A percentile compares a stretch with the other conserved stretches of the same genome.
Conservation (phyloP, 257 asterid species). For the Solanum etuberosum region DNA sequence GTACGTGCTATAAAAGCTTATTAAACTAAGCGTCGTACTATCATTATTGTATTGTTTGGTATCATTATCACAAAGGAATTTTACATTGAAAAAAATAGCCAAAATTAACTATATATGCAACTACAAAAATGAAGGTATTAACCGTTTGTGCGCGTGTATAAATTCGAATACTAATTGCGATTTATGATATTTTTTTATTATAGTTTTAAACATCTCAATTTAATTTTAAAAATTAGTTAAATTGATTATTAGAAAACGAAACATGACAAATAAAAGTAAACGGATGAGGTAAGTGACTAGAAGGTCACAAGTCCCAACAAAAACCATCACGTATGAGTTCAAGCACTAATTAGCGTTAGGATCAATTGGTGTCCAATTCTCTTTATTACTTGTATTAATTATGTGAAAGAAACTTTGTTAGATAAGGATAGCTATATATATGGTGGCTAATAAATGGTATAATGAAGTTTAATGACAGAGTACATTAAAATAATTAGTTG, state of each 20-base stretch:
- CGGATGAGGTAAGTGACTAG: background rate
- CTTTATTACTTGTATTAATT: background rate
- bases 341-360: background rate
- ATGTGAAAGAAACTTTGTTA: background rate
- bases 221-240: background rate
- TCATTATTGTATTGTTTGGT: background rate
- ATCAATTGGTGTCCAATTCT: background rate
- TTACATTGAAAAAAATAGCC: background rate
- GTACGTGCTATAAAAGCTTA: background rate
- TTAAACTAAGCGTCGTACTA: background rate
- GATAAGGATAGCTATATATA: background rate
- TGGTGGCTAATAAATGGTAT: background rate
- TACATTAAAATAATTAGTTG: background rate
- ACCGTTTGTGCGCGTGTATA: background rate
- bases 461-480: background rate
- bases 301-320: background rate
- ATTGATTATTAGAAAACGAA: background rate
- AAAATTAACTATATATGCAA: background rate
- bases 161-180: background rate
- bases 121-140: background rate
- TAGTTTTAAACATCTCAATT: background rate
- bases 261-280: background rate
- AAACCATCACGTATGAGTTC: background rate
- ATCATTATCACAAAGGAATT: background rate
- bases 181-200: background rate